Evolutionary conservation across 2,329 filamentous ascomycete species (phyloP), one percentile per base, ranked within the genome.

Genomic region (Periconia sp.): DNA sequence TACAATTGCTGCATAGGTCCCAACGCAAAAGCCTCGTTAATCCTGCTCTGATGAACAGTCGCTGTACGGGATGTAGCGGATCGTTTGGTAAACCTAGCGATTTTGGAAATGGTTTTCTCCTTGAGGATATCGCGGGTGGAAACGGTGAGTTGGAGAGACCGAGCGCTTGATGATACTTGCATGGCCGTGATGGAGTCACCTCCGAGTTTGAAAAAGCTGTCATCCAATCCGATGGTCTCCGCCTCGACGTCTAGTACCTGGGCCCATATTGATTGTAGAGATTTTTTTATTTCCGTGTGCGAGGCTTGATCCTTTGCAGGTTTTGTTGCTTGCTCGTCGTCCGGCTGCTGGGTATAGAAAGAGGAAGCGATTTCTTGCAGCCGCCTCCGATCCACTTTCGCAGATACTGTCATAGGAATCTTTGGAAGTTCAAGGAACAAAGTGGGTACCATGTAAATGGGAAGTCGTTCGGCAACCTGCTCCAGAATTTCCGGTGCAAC

Each of bases 121-220:
- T 33, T 33, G 31, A 33, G 31, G 31, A 33, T 33, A 33, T 33
- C 31, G 31, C 31, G 31, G 14, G 31, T 33, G 31, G 31, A 33
- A 33, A 33, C 31, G 31, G 14, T 33, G 31, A 33, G 31, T 33
- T 33, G 31, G 14, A 33, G 31, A 14, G 31, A 33, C 31, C 31
- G 31, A 33, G 31, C 31, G 31, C 31, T 33, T 33, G 31, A 33
- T 7, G 31, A 33, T 1, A 64, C 44, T 37, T 61, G 57, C 42
- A 58, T 58, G 11, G 55, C 55, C 3, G 31, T 14, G 17, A 55
- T 37, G 1, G 49, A 51, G 19, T 51, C 35, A 11, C 33, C 33
- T 2, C 49, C 49, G 2, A 35, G 20, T 2, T 17, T 33, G 35
- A 50, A 46, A 42, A 56, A 56, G 15, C 27, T 83, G 62, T 85